These are phyloP conservation scores for Vicia faba DNA, from an alignment of 306 rosid genomes.

Conservation along the genomic window DNA sequence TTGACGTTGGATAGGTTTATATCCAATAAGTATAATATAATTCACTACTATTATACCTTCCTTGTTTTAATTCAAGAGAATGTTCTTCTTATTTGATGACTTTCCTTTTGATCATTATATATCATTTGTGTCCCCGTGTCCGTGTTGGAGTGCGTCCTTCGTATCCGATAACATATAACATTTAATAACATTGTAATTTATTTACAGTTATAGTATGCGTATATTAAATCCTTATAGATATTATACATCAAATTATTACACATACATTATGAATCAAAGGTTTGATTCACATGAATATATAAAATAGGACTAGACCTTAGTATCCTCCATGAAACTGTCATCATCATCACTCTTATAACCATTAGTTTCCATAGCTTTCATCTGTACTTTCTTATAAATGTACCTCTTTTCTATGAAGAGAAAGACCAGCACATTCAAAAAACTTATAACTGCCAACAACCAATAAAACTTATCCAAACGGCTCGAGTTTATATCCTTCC, in stretches of 20 bases:
- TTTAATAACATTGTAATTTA: background rate
- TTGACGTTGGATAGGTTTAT: constrained; percentile 33
- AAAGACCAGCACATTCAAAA: constrained; percentile 38
- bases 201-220: background rate
- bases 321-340: constrained; percentile 16
- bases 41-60: constrained; percentile 43
- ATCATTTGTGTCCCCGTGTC: no score
- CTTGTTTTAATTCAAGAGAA: constrained; percentile 17
- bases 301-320: background rate
- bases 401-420: constrained; percentile 38
- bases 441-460: constrained; percentile 40
- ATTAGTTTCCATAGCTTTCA: constrained; percentile 16
- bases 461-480: constrained; percentile 52
- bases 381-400: constrained; percentile 43
- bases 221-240: background rate
- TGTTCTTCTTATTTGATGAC: background rate
- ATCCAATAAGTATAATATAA: constrained; percentile 31
- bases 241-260: background rate
- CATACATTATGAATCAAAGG: background rate
- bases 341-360: constrained; percentile 20
- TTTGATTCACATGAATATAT: background rate
- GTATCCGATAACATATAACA: background rate
- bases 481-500: constrained; percentile 44
- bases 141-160: no score
- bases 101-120: background rate